Base-by-base conservation (phyloP, 306 rosid genomes). In the Canavalia gladiata region DNA sequence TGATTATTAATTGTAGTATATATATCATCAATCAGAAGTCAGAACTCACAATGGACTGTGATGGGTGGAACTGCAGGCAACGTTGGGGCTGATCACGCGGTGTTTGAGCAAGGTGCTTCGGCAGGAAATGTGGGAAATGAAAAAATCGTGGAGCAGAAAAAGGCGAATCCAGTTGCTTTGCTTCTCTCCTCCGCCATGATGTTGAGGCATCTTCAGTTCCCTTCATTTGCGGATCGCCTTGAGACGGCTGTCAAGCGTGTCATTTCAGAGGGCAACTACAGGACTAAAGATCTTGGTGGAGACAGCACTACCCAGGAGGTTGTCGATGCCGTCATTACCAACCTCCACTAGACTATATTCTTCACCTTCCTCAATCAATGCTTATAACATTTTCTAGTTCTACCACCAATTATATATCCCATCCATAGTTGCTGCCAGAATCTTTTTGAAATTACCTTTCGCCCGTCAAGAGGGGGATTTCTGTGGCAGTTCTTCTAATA, bases 71-170 rank as follows among this genome's bases (percentile, higher is more conserved):
- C 25, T 72, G 74, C 87, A 93, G 97, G 97, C 25, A 93, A 93
- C 84, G 97, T 88, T 62, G 97, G 97, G 65, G 93, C 91, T 31
- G 94, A 93, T 69, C 93, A 87, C 13, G 97, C 97, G 9, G 91
- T 93, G 67, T 93, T 93, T 59, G 97, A 93, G 92, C 97, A 94
- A 91, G 98, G 97, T 28, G 98, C 97, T 59, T 94, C 98, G 1
- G 98, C 98, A 56, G 98, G 97, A 71, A 94, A 94, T 42, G 94
- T 89, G 4, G 98, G 98, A 3, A 90, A 57, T 46, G 92, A 89
- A 6, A 89, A 85, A 58, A 3, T 91, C n/a, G 13, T 76, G 79
- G 91, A 85, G 67, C 94, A 89, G 69, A 90, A 88, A 84, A 76
- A 39, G 50, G 98, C 97, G 6, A 94, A 94, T 79, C 98, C 98